Percentiles rank a stretch among this genome's conserved stretches.
phyloP scores from a whole-genome alignment of 306 rosid species.

The Trifolium fragiferum region DNA sequence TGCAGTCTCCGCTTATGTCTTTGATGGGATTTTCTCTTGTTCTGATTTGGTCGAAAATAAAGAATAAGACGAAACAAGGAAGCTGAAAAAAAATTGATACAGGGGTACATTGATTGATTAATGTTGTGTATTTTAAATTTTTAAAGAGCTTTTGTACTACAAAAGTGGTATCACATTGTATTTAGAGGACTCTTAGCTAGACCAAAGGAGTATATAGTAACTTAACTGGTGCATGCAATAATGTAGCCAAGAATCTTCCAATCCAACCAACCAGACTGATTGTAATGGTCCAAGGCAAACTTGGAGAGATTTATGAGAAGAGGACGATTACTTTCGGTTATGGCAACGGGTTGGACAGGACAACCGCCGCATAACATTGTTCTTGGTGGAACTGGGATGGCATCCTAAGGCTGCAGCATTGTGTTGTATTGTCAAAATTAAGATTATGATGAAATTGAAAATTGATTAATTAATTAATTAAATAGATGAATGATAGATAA shows the following conservation, averaged over 20 bases:
- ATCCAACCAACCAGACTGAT: neutral
- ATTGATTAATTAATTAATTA: too few relatives aligned
- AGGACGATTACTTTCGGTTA: too few relatives aligned
- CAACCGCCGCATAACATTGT: too few relatives aligned
- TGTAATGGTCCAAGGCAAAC: too few relatives aligned
- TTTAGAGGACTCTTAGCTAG: neutral
- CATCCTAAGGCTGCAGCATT: too few relatives aligned
- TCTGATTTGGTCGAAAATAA: slow-evolving; percentile 75
- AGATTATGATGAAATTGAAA: too few relatives aligned
- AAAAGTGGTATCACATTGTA: slow-evolving; percentile 5
- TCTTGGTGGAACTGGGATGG: too few relatives aligned
- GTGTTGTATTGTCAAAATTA: too few relatives aligned
- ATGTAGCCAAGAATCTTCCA: neutral
- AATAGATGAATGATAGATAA: too few relatives aligned
- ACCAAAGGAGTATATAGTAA: neutral
- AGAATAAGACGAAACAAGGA: slow-evolving; percentile 39
- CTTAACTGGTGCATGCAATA: neutral
- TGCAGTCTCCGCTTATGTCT: slow-evolving; percentile 95
- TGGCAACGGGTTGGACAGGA: too few relatives aligned
- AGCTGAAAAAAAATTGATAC: slow-evolving; percentile 22
- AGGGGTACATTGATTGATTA: neutral
- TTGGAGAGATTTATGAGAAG: too few relatives aligned
- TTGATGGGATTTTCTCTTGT: slow-evolving; percentile 97
- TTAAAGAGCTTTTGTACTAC: neutral
- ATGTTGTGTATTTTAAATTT: slow-evolving; percentile 19